Evolutionary conservation across 2,329 filamentous ascomycete genomes (phyloP).

Genomic region (Apiospora malaysiana): DNA sequence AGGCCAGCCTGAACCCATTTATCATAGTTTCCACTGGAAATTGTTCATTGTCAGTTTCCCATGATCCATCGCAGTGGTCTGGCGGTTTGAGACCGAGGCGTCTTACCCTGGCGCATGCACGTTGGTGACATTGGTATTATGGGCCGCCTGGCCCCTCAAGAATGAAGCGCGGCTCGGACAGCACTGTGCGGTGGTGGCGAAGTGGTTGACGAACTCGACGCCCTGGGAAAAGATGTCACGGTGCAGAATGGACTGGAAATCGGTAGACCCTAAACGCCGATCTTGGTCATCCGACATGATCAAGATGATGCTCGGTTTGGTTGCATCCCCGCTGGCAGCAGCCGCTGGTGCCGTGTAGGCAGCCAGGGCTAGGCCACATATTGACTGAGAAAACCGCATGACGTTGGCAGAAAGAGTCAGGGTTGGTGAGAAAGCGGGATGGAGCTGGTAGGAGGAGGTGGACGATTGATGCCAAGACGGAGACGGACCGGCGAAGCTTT

Average conservation of each 20-base stretch:
- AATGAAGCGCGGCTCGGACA: constrained; percentile 71
- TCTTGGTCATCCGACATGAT: constrained; percentile 75
- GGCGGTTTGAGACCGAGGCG: neutral
- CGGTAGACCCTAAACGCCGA: constrained; percentile 62
- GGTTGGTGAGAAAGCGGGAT: neutral
- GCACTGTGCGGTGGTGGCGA: constrained; percentile 69
- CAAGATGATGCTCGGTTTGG: constrained; percentile 65
- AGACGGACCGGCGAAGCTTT: neutral
- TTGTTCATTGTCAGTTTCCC: constrained; percentile 42
- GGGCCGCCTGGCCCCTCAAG: constrained; percentile 69
- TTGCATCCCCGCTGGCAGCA: neutral
- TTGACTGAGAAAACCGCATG: neutral
- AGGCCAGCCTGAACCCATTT: constrained; percentile 70
- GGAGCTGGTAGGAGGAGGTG: neutral
- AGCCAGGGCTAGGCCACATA: neutral
- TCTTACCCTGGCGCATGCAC: constrained; percentile 50
- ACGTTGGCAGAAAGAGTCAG: neutral
- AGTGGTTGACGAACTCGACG: constrained; percentile 67
- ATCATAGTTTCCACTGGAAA: constrained; percentile 63
- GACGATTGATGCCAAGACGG: neutral
- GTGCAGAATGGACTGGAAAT: constrained; percentile 63
- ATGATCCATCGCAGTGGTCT: neutral
- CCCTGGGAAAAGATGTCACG: constrained; percentile 42
- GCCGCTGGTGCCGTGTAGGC: neutral
- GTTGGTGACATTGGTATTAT: constrained; percentile 74